These are phyloP conservation scores for Nemania bipapillata DNA, from an alignment of 2,329 filamentous ascomycete genomes.

Conservation along the genomic window DNA sequence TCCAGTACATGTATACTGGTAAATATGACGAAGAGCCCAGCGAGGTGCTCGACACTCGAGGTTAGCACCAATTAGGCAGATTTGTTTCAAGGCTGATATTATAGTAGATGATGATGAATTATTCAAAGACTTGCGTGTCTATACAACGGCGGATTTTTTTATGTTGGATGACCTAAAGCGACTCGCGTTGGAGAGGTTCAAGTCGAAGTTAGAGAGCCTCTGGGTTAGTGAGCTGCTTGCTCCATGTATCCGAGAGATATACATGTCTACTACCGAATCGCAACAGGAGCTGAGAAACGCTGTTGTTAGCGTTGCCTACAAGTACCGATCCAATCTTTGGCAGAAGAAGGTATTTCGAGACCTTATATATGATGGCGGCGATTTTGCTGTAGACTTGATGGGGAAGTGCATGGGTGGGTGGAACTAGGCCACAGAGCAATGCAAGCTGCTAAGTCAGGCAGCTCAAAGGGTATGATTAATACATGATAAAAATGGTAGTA, in stretches of 20 bases:
- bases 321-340: too few relatives aligned
- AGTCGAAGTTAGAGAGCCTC: conserved; percentile 21
- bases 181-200: conserved; percentile 23
- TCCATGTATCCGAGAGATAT: conserved; percentile 37
- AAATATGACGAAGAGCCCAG: conserved; percentile 27
- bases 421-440: too few relatives aligned
- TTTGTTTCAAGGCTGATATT: conserved; percentile 26
- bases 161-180: conserved; percentile 32
- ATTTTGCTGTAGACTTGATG: conserved; percentile 13
- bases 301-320: conserved; percentile 3
- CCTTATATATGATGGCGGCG: conserved; percentile 25
- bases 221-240: conserved; percentile 15
- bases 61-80: conserved; percentile 9
- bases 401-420: neutral
- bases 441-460: too few relatives aligned
- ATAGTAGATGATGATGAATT: conserved; percentile 32
- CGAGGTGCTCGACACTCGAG: conserved; percentile 22
- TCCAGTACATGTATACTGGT: conserved; percentile 38
- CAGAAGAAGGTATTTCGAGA: conserved; percentile 8
- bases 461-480: neutral
- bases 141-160: conserved; percentile 34
- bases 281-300: conserved; percentile 20
- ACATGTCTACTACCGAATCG: conserved; percentile 13
- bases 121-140: conserved; percentile 30
- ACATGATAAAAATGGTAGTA: neutral